Conservation (phyloP, 225 moss, liverwort and hornwort species). For the Sphagnum contortum region DNA sequence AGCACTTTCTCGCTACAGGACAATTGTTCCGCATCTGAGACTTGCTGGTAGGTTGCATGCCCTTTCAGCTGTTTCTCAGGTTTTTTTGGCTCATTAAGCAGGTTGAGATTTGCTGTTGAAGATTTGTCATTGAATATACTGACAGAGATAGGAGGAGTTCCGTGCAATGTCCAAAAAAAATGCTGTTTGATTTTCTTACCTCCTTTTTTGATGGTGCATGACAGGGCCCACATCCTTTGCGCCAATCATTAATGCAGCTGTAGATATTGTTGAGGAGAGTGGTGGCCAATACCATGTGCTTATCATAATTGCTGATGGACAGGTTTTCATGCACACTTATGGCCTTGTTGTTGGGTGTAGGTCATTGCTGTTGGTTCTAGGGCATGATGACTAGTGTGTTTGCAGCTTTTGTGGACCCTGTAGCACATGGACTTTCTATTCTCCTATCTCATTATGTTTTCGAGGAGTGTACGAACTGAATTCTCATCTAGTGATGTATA, state of each 20-base stretch:
- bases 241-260: slow-evolving; percentile 52
- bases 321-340: neutral
- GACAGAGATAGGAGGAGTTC: too few species aligned
- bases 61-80: slow-evolving; percentile 11
- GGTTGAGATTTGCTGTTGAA: neutral
- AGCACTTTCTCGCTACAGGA: slow-evolving; percentile 27
- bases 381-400: neutral
- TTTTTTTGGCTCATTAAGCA: neutral
- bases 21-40: slow-evolving; percentile 43
- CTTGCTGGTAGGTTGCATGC: slow-evolving; percentile 21
- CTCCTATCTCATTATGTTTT: too few species aligned
- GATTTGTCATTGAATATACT: too few species aligned
- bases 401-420: neutral
- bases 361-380: neutral
- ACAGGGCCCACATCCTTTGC: slow-evolving; percentile 57
- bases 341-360: neutral
- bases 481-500: too few species aligned
- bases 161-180: too few species aligned
- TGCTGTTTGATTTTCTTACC: neutral
- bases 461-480: too few species aligned
- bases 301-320: slow-evolving; percentile 60
- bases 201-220: neutral
- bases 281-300: slow-evolving; percentile 64
- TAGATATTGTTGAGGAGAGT: slow-evolving; percentile 51
- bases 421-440: too few species aligned